These are phyloP conservation scores for Globisporangium cederbergense DNA, from an alignment of 352 stramenopile species.

Conservation along the genomic window DNA sequence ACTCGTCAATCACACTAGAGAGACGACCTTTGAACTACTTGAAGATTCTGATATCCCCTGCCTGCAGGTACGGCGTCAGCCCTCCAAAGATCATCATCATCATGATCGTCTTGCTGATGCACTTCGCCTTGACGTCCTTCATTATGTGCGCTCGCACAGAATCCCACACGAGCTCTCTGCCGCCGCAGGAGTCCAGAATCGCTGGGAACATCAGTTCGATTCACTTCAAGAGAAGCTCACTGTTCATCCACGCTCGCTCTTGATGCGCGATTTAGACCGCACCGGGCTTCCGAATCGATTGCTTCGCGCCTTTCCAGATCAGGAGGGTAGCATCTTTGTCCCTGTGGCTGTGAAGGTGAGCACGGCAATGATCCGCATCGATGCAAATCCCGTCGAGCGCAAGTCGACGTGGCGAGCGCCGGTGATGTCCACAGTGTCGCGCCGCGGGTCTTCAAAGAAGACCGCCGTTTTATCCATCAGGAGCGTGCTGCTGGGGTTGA, in stretches of 20 bases:
- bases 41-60: constrained; percentile 4
- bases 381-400: constrained; percentile 21
- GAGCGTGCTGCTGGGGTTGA: constrained; percentile 18
- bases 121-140: constrained; percentile 4
- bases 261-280: not conserved
- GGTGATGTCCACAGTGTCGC: constrained; percentile 18
- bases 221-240: constrained; percentile 3
- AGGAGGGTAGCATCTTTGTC: constrained; percentile 3
- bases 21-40: constrained; percentile 12
- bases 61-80: constrained; percentile 7
- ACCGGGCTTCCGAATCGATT: constrained; percentile 5
- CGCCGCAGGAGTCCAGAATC: not conserved
- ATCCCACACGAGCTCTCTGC: not conserved
- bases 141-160: not conserved
- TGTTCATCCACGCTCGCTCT: constrained; percentile 6
- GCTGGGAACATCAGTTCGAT: constrained; percentile 4
- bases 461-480: constrained; percentile 29
- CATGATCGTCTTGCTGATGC: not conserved
- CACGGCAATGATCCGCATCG: constrained; percentile 1
- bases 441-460: constrained; percentile 23
- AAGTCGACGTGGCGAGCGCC: constrained; percentile 23
- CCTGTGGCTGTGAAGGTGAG: not conserved
- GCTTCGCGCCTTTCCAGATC: constrained; percentile 7
- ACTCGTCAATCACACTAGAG: constrained; percentile 1
- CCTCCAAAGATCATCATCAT: constrained; percentile 3